Conservation (phyloP, 1,284 basidiomycete species). For the Pseudozyma hubeiensis region DNA sequence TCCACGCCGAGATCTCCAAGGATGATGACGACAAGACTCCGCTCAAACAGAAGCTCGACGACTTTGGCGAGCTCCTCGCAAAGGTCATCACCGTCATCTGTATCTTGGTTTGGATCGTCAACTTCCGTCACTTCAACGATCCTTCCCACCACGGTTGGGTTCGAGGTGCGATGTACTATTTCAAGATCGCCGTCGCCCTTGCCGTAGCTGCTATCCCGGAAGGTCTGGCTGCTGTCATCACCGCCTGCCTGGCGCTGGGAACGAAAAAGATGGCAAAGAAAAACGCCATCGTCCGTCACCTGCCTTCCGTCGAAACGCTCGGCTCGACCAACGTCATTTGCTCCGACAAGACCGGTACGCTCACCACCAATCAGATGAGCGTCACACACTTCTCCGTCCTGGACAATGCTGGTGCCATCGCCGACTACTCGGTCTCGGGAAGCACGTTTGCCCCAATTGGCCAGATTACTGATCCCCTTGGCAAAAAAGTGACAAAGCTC, state of each 20-base stretch:
- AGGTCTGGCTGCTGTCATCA: constrained; percentile 67
- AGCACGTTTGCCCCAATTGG: constrained; percentile 62
- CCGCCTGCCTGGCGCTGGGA: constrained; percentile 66
- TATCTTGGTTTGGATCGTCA: constrained; percentile 68
- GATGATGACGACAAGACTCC: constrained; percentile 66
- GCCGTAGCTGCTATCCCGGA: constrained; percentile 68
- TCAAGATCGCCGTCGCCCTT: constrained; percentile 68
- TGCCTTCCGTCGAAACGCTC: constrained; percentile 67
- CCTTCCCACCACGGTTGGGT: constrained; percentile 66
- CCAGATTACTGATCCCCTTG: constrained; percentile 42
- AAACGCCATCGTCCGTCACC: constrained; percentile 67
- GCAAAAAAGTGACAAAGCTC: constrained; percentile 39
- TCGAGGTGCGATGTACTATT: constrained; percentile 67
- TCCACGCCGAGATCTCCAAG: constrained; percentile 65
- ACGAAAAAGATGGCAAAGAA: constrained; percentile 68
- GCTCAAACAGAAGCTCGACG: constrained; percentile 67
- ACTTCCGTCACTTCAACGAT: constrained; percentile 67
- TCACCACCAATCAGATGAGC: constrained; percentile 69
- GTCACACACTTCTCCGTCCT: constrained; percentile 60
- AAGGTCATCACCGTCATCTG: constrained; percentile 68
- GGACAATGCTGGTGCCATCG: constrained; percentile 7
- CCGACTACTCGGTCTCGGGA: constrained; percentile 62
- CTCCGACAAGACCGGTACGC: constrained; percentile 69
- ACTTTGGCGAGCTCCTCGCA: constrained; percentile 67
- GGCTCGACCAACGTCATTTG: constrained; percentile 68